phyloP scores from a whole-genome alignment of 164 flowering plant genomes.

The Paratinospora sagittata region DNA sequence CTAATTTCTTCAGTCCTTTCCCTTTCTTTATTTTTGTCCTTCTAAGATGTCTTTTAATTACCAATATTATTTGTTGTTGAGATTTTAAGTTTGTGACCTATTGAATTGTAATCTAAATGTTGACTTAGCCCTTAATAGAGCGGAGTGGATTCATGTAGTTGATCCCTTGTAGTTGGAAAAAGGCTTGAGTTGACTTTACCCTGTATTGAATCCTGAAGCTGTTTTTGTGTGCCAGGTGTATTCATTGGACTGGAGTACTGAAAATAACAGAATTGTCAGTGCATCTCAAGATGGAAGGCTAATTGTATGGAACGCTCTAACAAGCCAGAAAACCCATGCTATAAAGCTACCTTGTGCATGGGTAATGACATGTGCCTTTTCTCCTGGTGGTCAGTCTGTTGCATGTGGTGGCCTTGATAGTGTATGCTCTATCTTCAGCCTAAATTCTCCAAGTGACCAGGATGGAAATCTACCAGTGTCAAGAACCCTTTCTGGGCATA shows the following conservation, averaged over 20 bases:
- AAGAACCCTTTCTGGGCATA: conserved; percentile 79
- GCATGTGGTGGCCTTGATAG: conserved; percentile 99
- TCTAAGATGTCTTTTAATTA: background rate
- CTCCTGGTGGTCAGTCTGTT: conserved; percentile 92
- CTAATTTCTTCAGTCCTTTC: background rate
- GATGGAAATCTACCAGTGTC: conserved; percentile 77
- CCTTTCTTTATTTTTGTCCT: background rate
- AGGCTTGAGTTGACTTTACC: background rate
- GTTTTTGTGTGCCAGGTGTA: conserved; percentile 52
- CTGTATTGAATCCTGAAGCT: background rate
- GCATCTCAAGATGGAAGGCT: conserved; percentile 96
- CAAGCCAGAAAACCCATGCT: conserved; percentile 98
- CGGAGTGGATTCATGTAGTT: too few relatives aligned
- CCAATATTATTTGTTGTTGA: background rate
- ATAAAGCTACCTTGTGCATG: conserved; percentile 95
- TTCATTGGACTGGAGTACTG: conserved; percentile 89
- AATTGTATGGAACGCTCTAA: conserved; percentile 95
- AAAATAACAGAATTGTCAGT: conserved; percentile 87
- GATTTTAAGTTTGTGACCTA: background rate
- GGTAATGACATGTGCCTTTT: conserved; percentile 98
- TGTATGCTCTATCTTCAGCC: conserved; percentile 83
- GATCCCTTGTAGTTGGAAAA: too few relatives aligned
- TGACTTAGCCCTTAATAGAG: background rate
- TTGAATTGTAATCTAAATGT: too few relatives aligned
- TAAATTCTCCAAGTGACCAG: conserved; percentile 69